Conservation (phyloP, 2,329 filamentous ascomycete genomes). For the Paecilomyces sp. region DNA sequence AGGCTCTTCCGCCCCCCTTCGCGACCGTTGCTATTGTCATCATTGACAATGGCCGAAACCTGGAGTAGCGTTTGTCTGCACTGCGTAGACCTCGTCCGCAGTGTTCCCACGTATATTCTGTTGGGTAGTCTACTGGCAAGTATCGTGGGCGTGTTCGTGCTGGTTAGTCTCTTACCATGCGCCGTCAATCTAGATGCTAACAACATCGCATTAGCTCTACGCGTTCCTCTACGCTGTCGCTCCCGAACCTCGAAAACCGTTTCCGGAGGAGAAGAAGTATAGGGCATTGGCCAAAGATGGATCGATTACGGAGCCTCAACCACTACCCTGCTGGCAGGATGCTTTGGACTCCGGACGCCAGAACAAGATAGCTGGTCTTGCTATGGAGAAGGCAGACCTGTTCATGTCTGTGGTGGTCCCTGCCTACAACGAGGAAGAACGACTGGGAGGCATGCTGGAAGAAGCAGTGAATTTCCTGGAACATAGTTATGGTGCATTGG, state of each 20-base stretch:
- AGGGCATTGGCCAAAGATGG: slow-evolving; percentile 65
- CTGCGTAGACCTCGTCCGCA: slow-evolving; percentile 21
- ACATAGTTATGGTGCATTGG: slow-evolving; percentile 57
- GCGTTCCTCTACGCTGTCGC: slow-evolving; percentile 66
- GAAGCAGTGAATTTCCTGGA: slow-evolving; percentile 87
- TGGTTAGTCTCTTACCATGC: slow-evolving; percentile 20
- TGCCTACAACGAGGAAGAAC: slow-evolving; percentile 87
- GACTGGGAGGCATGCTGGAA: slow-evolving; percentile 75
- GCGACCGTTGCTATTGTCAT: background rate
- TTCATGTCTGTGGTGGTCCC: slow-evolving; percentile 88
- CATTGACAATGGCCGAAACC: slow-evolving; percentile 16
- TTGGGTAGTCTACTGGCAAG: slow-evolving; percentile 21
- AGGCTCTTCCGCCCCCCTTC: slow-evolving; percentile 8
- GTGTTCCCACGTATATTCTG: slow-evolving; percentile 21
- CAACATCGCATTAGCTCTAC: slow-evolving; percentile 48
- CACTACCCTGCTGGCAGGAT: slow-evolving; percentile 83
- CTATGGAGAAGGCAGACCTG: slow-evolving; percentile 69
- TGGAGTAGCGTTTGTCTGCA: slow-evolving; percentile 23
- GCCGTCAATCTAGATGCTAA: slow-evolving; percentile 1
- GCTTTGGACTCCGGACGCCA: slow-evolving; percentile 58
- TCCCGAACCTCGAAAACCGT: slow-evolving; percentile 67
- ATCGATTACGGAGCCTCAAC: slow-evolving; percentile 45
- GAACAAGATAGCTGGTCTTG: slow-evolving; percentile 32
- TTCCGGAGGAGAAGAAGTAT: slow-evolving; percentile 78
- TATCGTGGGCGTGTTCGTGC: slow-evolving; percentile 21